A percentile compares a stretch with the other conserved stretches of the same genome.
Conservation (phyloP, 23 red algal species). For the Gracilaria domingensis region DNA sequence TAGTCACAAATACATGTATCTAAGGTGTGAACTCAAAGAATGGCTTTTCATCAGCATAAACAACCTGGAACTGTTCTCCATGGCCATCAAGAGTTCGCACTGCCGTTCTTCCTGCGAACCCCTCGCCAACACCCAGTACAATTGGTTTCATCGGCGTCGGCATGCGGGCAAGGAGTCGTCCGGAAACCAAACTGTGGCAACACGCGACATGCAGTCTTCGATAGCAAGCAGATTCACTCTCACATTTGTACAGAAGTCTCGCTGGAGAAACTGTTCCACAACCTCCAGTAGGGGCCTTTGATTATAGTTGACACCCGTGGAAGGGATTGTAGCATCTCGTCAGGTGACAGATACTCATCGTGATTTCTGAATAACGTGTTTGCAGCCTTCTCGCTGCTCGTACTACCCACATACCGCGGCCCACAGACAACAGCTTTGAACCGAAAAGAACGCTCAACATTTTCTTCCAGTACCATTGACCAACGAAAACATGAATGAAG, state of each 20-base stretch:
- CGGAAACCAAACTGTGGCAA: background rate
- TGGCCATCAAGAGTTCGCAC: conserved; percentile 28
- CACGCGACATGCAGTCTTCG: background rate
- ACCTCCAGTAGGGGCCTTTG: background rate
- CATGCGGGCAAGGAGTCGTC: background rate
- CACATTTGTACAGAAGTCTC: background rate
- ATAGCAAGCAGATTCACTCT: background rate
- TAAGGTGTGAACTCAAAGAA: conserved; percentile 79
- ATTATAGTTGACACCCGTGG: background rate
- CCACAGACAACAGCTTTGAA: background rate
- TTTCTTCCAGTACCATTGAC: too few species aligned
- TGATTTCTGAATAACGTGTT: conserved; percentile 5
- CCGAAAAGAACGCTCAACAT: background rate
- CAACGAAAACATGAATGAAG: too few species aligned
- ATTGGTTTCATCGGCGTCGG: conserved; percentile 35
- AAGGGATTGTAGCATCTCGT: background rate
- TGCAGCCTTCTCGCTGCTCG: background rate
- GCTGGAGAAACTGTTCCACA: background rate
- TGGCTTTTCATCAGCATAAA: conserved; percentile 62
- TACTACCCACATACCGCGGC: background rate
- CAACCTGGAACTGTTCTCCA: conserved; percentile 24
- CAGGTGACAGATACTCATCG: background rate
- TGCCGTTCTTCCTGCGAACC: conserved; percentile 63
- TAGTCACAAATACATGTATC: conserved; percentile 53
- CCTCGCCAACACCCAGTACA: conserved; percentile 57